Conservation (phyloP, 352 stramenopile species). For the Pythium aristosporum region DNA sequence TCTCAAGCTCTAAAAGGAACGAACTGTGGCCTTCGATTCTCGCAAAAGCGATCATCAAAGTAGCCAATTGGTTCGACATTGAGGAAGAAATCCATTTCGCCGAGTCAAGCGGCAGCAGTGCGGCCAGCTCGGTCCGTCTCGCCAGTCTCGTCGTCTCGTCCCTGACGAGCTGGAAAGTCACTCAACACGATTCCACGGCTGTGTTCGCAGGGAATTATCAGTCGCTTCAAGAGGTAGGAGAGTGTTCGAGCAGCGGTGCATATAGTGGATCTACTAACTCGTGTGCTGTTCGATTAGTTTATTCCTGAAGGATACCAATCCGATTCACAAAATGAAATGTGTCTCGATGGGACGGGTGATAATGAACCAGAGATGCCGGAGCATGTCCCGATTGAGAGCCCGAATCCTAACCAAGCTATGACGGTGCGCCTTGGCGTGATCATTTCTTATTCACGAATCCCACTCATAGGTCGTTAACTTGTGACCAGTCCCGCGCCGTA, state of each 20-base stretch:
- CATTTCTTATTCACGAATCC: neutral
- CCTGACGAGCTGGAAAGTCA: constrained; percentile 65
- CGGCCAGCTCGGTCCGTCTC: constrained; percentile 21
- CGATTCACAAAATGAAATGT: constrained; percentile 19
- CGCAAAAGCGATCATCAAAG: constrained; percentile 75
- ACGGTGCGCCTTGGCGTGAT: neutral
- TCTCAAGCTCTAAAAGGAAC: constrained; percentile 55
- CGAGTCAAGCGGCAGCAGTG: neutral
- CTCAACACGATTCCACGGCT: constrained; percentile 20
- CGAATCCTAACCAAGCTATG: neutral
- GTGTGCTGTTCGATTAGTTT: constrained; percentile 5
- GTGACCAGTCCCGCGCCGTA: constrained; percentile 37
- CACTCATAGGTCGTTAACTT: neutral
- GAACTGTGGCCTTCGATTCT: constrained; percentile 73
- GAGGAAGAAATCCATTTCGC: neutral
- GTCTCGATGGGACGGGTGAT: constrained; percentile 10
- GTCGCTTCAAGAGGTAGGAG: constrained; percentile 16
- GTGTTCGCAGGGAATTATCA: constrained; percentile 12
- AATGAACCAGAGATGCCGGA: neutral
- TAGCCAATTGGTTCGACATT: constrained; percentile 46
- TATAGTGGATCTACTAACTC: neutral
- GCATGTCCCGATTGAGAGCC: neutral
- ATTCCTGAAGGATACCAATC: constrained; percentile 3
- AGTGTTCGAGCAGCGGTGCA: neutral
- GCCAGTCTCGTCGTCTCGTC: constrained; percentile 34